Percentiles rank a stretch among this genome's conserved stretches.
Conservation (phyloP, 768 basidiomycete genomes). For the Suillus clintonianus region DNA sequence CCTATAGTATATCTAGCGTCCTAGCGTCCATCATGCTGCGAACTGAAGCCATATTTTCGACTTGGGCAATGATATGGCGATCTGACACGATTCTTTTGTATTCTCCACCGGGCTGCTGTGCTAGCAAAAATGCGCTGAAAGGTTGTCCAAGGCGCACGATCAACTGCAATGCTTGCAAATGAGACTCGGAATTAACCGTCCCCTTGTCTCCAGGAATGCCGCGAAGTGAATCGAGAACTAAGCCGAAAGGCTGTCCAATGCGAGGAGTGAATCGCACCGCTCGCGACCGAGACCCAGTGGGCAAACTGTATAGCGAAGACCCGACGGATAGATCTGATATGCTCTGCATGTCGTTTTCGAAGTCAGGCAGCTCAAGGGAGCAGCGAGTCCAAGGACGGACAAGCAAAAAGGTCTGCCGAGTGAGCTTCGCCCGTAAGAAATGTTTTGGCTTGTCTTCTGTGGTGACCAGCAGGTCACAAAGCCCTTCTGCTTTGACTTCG, state of each 20-base stretch:
- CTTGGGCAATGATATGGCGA: neutral
- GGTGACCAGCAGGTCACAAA: neutral
- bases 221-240: neutral
- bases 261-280: neutral
- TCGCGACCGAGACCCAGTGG: neutral
- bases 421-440: neutral
- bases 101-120: neutral
- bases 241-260: neutral
- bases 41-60: neutral
- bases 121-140: conserved; percentile 3
- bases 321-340: neutral
- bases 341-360: neutral
- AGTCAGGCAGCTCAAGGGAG: neutral
- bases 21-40: neutral
- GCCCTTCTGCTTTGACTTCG: neutral
- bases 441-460: neutral
- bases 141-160: neutral
- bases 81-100: conserved; percentile 5
- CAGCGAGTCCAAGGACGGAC: neutral
- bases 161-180: neutral
- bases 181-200: neutral
- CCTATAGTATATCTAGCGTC: neutral
- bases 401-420: neutral
- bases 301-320: neutral
- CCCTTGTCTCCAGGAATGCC: neutral